These are phyloP conservation scores for Microcyclospora pomicola DNA, from an alignment of 2,329 filamentous ascomycete genomes.

Conservation along the genomic window DNA sequence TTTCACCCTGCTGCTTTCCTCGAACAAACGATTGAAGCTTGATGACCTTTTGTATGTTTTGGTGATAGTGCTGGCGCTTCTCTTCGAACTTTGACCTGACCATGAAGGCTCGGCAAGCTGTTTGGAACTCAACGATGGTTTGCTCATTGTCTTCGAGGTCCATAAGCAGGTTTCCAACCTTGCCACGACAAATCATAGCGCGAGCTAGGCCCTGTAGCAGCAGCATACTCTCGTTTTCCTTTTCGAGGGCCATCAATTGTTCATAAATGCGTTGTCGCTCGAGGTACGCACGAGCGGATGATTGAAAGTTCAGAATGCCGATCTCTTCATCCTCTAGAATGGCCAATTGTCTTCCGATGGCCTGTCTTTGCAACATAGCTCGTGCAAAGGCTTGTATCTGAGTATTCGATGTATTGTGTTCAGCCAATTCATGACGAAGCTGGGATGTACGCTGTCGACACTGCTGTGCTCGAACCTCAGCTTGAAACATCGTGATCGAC, in stretches of 20 bases:
- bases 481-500: conserved; percentile 24
- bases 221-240: conserved; percentile 52
- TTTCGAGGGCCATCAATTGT: conserved; percentile 56
- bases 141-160: conserved; percentile 75
- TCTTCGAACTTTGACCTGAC: conserved; percentile 65
- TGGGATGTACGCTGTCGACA: conserved; percentile 9
- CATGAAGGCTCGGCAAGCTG: conserved; percentile 57
- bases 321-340: conserved; percentile 45
- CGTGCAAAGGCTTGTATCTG: conserved; percentile 41
- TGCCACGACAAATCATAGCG: conserved; percentile 63
- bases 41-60: conserved; percentile 98
- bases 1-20: conserved; percentile 89
- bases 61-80: conserved; percentile 76
- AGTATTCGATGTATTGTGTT: conserved; percentile 30
- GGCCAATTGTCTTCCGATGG: conserved; percentile 30
- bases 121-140: conserved; percentile 59
- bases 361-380: conserved; percentile 32
- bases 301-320: conserved; percentile 51
- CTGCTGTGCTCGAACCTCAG: conserved; percentile 23
- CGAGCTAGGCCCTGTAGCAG: conserved; percentile 63
- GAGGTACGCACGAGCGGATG: conserved; percentile 50
- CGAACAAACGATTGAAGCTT: conserved; percentile 97
- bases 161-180: conserved; percentile 58
- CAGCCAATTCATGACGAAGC: conserved; percentile 26
- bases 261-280: conserved; percentile 46